Percentiles rank a stretch among this genome's conserved stretches.
Conservation (phyloP, 257 asterid genomes). For the Solanum piurae region DNA sequence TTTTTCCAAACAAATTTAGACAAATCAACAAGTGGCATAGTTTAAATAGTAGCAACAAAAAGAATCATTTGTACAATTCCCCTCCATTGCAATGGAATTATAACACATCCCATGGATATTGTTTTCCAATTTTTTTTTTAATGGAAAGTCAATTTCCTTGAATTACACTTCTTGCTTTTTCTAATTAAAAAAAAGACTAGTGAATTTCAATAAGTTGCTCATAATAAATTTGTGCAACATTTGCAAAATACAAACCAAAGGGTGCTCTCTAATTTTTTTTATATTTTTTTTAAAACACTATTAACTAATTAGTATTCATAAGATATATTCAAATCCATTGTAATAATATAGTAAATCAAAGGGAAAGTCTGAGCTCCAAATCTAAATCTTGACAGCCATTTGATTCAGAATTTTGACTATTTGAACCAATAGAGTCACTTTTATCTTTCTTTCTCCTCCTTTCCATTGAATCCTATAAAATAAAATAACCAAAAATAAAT, state of each 20-base stretch:
- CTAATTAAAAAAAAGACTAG: background rate
- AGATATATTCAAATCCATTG: background rate
- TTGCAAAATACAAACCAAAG: background rate
- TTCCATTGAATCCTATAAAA: slow-evolving; percentile 33
- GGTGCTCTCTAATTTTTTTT: background rate
- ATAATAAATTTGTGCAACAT: background rate
- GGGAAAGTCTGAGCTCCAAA: slow-evolving; percentile 77
- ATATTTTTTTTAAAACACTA: background rate
- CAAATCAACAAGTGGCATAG: background rate
- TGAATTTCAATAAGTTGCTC: background rate
- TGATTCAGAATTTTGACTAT: slow-evolving; percentile 41
- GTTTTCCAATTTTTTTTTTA: background rate
- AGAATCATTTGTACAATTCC: background rate
- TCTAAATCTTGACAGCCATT: slow-evolving; percentile 56
- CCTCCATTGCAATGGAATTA: background rate
- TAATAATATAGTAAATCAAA: background rate
- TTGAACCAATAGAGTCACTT: slow-evolving; percentile 31
- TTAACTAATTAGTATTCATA: background rate
- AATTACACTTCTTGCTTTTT: background rate
- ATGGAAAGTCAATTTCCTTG: background rate
- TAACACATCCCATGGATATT: background rate
- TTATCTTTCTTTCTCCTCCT: slow-evolving; percentile 27
- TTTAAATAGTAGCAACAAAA: background rate
- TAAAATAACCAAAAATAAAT: background rate
- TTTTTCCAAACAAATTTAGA: background rate